phyloP scores from a whole-genome alignment of 2,329 filamentous ascomycete species.

The Fusarium buharicum region DNA sequence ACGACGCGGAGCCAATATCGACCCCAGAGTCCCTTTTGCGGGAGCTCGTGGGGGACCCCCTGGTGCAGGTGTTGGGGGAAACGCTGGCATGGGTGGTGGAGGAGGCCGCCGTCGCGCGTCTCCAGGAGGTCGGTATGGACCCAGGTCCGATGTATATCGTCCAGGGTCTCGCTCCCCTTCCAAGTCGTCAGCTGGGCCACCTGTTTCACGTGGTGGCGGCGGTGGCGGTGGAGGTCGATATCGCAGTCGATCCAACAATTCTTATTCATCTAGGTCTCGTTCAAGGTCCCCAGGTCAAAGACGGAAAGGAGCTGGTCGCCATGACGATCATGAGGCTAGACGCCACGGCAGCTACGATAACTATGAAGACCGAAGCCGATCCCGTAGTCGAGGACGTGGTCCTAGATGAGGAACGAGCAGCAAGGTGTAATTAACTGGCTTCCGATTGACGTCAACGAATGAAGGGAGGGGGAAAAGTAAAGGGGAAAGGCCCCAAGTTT shows the following conservation, averaged over 20 bases:
- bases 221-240: constrained; percentile 53
- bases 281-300: constrained; percentile 55
- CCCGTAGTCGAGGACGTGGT: constrained; percentile 52
- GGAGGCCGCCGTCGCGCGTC: constrained; percentile 53
- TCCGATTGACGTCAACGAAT: constrained; percentile 37
- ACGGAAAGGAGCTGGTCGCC: constrained; percentile 47
- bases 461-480: constrained; percentile 14
- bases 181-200: constrained; percentile 57
- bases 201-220: constrained; percentile 49
- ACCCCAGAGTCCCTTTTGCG: constrained; percentile 56
- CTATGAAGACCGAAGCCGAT: constrained; percentile 55
- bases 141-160: constrained; percentile 68
- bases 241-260: constrained; percentile 57
- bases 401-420: constrained; percentile 44
- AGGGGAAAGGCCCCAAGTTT: constrained; percentile 10
- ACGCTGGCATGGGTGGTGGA: constrained; percentile 47
- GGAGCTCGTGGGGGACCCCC: constrained; percentile 49
- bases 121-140: constrained; percentile 53
- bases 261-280: constrained; percentile 61
- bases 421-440: constrained; percentile 32
- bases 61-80: constrained; percentile 38
- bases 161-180: constrained; percentile 65
- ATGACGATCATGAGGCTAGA: constrained; percentile 49
- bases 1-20: constrained; percentile 69
- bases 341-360: constrained; percentile 60